A percentile compares a stretch with the other conserved stretches of the same genome.
Conservation (phyloP, 345 rosid species). For the Syzygium aromaticum region DNA sequence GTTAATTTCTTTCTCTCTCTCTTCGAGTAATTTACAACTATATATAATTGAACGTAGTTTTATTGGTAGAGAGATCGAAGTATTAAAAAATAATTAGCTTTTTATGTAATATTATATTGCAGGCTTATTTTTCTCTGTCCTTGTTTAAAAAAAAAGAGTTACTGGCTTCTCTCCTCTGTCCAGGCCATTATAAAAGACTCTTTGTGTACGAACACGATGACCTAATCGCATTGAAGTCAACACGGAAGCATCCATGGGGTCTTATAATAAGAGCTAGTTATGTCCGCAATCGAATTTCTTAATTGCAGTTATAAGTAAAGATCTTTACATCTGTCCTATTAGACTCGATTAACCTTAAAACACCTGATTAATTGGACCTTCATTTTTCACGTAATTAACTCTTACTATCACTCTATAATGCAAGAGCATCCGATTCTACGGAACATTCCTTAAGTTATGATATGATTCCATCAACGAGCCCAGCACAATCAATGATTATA, state of each 20-base stretch:
- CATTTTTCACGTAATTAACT: too few species aligned
- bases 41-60: neutral
- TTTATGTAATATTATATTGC: neutral
- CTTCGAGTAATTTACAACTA: neutral
- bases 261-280: too few species aligned
- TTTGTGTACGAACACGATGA: neutral
- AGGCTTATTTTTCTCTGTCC: neutral
- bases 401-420: too few species aligned
- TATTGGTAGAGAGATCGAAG: neutral
- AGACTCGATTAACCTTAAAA: neutral
- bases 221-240: neutral
- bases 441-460: too few species aligned
- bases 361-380: neutral
- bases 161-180: neutral
- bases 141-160: neutral
- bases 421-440: too few species aligned
- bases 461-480: too few species aligned
- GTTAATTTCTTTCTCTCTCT: neutral
- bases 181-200: neutral
- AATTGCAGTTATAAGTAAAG: neutral
- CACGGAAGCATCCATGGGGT: neutral
- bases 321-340: neutral
- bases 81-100: too few species aligned
- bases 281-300: neutral
- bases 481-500: too few species aligned